These are phyloP conservation scores for Aphanocladium album DNA, from an alignment of 2,329 filamentous ascomycete species.

Conservation along the genomic window DNA sequence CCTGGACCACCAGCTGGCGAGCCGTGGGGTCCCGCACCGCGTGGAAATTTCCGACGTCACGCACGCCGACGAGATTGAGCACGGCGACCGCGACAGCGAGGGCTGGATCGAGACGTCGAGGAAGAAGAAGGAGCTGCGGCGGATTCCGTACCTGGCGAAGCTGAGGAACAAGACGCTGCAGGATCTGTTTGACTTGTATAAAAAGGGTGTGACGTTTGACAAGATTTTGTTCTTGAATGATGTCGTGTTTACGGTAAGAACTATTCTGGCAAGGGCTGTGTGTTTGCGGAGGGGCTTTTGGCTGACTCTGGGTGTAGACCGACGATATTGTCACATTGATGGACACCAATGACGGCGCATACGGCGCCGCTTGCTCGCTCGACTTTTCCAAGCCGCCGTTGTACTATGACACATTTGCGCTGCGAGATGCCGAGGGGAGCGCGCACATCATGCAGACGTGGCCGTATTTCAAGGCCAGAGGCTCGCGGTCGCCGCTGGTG, in stretches of 20 bases:
- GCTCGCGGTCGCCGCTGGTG: slow-evolving; percentile 50
- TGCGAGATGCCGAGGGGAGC: slow-evolving; percentile 49
- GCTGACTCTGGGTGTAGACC: slow-evolving; percentile 33
- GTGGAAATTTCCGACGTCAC: slow-evolving; percentile 55
- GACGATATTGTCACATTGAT: slow-evolving; percentile 52
- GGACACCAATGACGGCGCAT: slow-evolving; percentile 52
- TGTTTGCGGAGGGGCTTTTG: not conserved
- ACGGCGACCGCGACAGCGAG: slow-evolving; percentile 35
- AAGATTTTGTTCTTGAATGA: slow-evolving; percentile 60
- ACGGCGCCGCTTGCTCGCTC: slow-evolving; percentile 57
- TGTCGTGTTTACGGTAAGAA: slow-evolving; percentile 53
- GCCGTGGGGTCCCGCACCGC: slow-evolving; percentile 46
- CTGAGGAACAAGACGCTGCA: slow-evolving; percentile 60
- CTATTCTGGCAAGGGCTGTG: not conserved
- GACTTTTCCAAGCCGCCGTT: slow-evolving; percentile 51
- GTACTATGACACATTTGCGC: slow-evolving; percentile 60
- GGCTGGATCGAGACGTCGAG: slow-evolving; percentile 62
- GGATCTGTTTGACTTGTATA: slow-evolving; percentile 48
- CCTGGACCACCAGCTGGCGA: slow-evolving; percentile 50
- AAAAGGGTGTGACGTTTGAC: slow-evolving; percentile 49
- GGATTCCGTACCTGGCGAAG: slow-evolving; percentile 64
- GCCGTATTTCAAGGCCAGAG: slow-evolving; percentile 51
- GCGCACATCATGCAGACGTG: slow-evolving; percentile 49
- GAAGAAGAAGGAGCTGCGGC: slow-evolving; percentile 50
- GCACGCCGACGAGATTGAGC: slow-evolving; percentile 51